Conservation (phyloP, 2,329 filamentous ascomycete species). For the Pezicula carpinea region DNA sequence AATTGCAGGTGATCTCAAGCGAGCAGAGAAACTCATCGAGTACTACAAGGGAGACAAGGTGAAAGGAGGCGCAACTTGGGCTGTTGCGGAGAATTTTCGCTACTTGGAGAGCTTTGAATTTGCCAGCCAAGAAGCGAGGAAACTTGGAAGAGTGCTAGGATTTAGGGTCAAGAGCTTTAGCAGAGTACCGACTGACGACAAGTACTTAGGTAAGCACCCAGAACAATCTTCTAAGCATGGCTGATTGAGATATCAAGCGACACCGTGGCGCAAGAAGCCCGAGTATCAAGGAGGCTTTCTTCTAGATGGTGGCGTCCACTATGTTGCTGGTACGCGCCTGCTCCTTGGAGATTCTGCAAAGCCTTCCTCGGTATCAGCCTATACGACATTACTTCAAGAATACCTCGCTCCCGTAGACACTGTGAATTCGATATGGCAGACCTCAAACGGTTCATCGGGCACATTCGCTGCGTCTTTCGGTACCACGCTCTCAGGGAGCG, state of each 20-base stretch:
- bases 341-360: slow-evolving; percentile 42
- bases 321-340: slow-evolving; percentile 56
- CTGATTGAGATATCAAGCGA: slow-evolving; percentile 32
- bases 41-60: slow-evolving; percentile 37
- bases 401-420: slow-evolving; percentile 29
- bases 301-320: slow-evolving; percentile 73
- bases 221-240: background rate
- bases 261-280: slow-evolving; percentile 62
- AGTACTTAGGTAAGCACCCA: slow-evolving; percentile 36
- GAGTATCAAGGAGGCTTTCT: slow-evolving; percentile 72
- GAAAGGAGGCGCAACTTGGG: slow-evolving; percentile 39
- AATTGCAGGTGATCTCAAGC: slow-evolving; percentile 42
- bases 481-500: slow-evolving; percentile 24
- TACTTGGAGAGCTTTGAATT: slow-evolving; percentile 53
- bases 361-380: slow-evolving; percentile 21
- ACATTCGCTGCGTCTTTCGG: slow-evolving; percentile 28
- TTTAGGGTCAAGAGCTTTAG: slow-evolving; percentile 45
- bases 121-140: slow-evolving; percentile 43
- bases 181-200: slow-evolving; percentile 39
- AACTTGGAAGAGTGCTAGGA: slow-evolving; percentile 48
- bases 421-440: slow-evolving; percentile 28
- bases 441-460: slow-evolving; percentile 24
- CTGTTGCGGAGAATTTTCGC: slow-evolving; percentile 70
- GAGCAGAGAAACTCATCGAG: slow-evolving; percentile 42
- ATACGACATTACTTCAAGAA: slow-evolving; percentile 21